These are phyloP conservation scores for Lizonia empirigonia DNA, from an alignment of 2,329 filamentous ascomycete species.

Conservation along the genomic window DNA sequence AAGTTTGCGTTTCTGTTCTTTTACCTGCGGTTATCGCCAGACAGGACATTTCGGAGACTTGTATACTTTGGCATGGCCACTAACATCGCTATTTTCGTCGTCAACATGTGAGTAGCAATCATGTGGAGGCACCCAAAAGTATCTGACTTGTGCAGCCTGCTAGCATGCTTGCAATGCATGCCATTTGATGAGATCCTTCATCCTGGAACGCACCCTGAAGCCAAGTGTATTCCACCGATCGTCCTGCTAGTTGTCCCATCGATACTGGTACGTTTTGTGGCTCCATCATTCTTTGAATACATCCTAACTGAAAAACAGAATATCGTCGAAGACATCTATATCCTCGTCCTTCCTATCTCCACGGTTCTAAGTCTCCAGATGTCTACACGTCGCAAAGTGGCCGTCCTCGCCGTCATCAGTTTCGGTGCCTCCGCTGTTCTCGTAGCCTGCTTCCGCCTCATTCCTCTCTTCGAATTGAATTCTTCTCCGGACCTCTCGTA, in stretches of 20 bases:
- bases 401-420: constrained; percentile 31
- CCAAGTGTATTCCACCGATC: constrained; percentile 33
- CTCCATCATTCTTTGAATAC: neutral
- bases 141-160: constrained; percentile 15
- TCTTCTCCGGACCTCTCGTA: constrained; percentile 34
- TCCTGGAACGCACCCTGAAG: constrained; percentile 29
- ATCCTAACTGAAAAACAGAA: constrained; percentile 17
- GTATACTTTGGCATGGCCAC: constrained; percentile 34
- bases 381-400: constrained; percentile 25
- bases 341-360: constrained; percentile 30
- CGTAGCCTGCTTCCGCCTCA: constrained; percentile 25
- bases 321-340: constrained; percentile 27
- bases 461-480: constrained; percentile 30
- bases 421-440: constrained; percentile 40
- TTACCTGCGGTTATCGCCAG: constrained; percentile 39
- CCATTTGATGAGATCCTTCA: constrained; percentile 40
- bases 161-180: constrained; percentile 41
- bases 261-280: constrained; percentile 20
- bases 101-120: constrained; percentile 25
- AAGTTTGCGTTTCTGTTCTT: constrained; percentile 46
- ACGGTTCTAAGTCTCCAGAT: constrained; percentile 29
- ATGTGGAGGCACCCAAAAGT: neutral
- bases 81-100: constrained; percentile 33
- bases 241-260: constrained; percentile 37
- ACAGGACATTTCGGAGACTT: constrained; percentile 26